Conservation (phyloP, 345 rosid genomes). For the Sisymbrium altissimum region DNA sequence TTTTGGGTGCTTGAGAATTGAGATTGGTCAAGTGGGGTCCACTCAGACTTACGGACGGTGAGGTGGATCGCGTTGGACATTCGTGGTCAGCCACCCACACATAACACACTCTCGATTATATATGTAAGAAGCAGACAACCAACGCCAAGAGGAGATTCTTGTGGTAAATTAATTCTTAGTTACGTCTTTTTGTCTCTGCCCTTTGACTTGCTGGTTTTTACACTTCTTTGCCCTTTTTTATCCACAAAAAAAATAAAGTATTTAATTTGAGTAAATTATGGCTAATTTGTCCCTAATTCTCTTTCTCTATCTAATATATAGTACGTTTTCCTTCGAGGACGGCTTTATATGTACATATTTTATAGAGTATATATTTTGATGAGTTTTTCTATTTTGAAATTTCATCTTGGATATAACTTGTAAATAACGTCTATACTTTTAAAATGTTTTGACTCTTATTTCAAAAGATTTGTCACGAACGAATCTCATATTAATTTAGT, state of each 20-base stretch:
- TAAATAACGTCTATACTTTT: background rate
- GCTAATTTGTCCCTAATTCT: constrained; percentile 6
- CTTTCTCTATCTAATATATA: background rate
- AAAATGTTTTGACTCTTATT: constrained; percentile 3
- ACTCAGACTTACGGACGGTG: constrained; percentile 17
- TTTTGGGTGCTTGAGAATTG: constrained; percentile 22
- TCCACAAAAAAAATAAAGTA: background rate
- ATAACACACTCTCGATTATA: background rate
- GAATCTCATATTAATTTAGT: background rate
- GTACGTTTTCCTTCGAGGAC: background rate
- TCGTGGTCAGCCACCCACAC: constrained; percentile 36
- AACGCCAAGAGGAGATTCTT: background rate
- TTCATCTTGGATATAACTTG: background rate
- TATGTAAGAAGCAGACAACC: constrained; percentile 10
- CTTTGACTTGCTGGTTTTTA: constrained; percentile 22
- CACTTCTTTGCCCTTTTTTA: background rate
- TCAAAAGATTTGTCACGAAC: background rate
- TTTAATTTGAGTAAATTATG: constrained; percentile 7
- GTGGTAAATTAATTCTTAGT: background rate
- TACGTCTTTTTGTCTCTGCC: constrained; percentile 4
- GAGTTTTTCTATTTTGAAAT: background rate
- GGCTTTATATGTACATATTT: background rate
- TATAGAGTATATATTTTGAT: background rate
- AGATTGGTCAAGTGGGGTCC: constrained; percentile 37
- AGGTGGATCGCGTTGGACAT: constrained; percentile 37